Base-by-base conservation (phyloP, 2,329 filamentous ascomycete species). In the Zymoseptoria crescenta region DNA sequence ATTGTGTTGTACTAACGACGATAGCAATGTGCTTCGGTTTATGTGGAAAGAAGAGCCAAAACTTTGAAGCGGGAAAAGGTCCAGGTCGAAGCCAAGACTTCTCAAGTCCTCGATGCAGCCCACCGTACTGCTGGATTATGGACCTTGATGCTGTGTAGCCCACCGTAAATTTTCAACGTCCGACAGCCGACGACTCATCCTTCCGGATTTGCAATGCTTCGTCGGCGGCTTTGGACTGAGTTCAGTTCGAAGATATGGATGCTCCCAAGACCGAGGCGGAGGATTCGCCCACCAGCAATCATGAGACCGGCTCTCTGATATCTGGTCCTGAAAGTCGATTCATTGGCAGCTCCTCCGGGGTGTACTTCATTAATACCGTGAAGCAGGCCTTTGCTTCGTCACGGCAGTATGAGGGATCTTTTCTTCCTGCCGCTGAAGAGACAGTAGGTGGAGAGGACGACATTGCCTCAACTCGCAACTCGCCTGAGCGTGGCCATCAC, bases 321-420 rank as follows among this genome's bases (percentile, higher is more conserved):
- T 16, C 35, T 45, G 35, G n/a, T 13, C 59, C 63, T 49, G 64
- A 64, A 51, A 59, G 60, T 50, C 62, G 64, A 19, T 82, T 81
- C 64, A 77, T 81, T 29, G 80, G 80, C 27, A 80, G 77, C 64
- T 78, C 78, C 10, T 80, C 76, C 49, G 80, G 80, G 3, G 77
- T 81, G 51, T 82, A 77, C 68, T 82, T 82, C 67, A 75, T 79
- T 64, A 80, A 82, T 59, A 81, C 80, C 0, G 80, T 82, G 57
- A 77, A 77, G 49, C 74, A 76, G 30, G 78, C 79, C n/a, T 82
- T 82, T 65, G 75, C 76, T 67, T 16, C 70, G 8, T 64, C 64
- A 9, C 35, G 51, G 8, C 59, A 59, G 56, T 56, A 58, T 54
- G 24, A 52, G n/a, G 35, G 35, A 45, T 45, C 35, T 45, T 1